phyloP scores from a whole-genome alignment of 257 asterid species.

The Nicotiana tabacum region DNA sequence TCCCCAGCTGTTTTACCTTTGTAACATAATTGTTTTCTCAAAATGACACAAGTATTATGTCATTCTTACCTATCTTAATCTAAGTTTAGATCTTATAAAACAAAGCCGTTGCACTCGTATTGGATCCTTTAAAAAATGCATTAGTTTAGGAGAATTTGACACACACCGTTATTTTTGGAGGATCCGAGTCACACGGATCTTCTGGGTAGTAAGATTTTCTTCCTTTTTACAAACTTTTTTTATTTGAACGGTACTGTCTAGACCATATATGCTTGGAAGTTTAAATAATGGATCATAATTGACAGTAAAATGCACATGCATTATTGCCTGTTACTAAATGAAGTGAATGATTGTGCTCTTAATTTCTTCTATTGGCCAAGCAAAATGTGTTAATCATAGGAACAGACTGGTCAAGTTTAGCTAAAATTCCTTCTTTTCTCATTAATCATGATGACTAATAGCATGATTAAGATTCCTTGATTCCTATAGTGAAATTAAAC shows the following conservation, averaged over 20 bases:
- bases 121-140: no score
- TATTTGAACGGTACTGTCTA: neutral
- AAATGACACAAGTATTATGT: slow-evolving; percentile 39
- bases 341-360: neutral
- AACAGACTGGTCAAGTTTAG: neutral
- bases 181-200: no score
- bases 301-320: neutral
- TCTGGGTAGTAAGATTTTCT: neutral
- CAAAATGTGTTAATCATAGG: slow-evolving; percentile 2
- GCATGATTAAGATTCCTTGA: slow-evolving; percentile 11
- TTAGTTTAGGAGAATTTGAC: no score
- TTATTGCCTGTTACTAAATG: neutral
- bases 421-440: neutral
- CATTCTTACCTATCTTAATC: slow-evolving; percentile 17
- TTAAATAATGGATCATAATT: neutral
- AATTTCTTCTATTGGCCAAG: neutral
- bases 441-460: neutral
- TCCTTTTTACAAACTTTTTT: neutral
- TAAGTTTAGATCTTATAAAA: no score
- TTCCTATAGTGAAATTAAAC: neutral
- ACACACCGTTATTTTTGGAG: no score
- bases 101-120: no score
- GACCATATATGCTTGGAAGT: neutral
- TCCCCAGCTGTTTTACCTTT: slow-evolving; percentile 15
- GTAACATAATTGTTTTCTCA: slow-evolving; percentile 13